Percentiles rank a stretch among this genome's conserved stretches.
Evolutionary conservation across 78 protist species (phyloP).

Genomic region (Cavenderia fasciculata): DNA sequence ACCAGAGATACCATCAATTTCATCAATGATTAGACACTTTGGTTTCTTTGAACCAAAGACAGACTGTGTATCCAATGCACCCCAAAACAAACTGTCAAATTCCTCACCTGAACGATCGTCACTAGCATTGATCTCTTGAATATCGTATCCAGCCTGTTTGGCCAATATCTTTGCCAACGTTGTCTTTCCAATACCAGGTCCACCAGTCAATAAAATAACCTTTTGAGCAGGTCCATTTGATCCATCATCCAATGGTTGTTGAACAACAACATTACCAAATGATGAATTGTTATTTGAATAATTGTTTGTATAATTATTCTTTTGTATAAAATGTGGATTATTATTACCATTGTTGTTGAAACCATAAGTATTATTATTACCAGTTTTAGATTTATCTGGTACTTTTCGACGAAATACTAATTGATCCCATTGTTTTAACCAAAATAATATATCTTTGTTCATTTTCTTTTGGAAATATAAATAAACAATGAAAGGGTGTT

Average conservation of each 20-base stretch:
- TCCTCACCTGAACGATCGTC: conserved; percentile 77
- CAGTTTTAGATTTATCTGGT: background rate
- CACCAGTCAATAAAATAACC: conserved; percentile 88
- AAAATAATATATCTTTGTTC: conserved; percentile 41
- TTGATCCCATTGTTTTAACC: conserved; percentile 60
- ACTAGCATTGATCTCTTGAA: conserved; percentile 84
- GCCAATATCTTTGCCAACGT: conserved; percentile 93
- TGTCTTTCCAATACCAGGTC: conserved; percentile 96
- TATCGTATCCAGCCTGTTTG: conserved; percentile 81
- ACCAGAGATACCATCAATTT: conserved; percentile 90
- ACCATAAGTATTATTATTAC: background rate
- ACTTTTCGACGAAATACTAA: conserved; percentile 41
- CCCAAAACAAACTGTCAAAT: conserved; percentile 30
- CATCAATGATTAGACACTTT: conserved; percentile 87
- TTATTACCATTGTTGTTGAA: background rate
- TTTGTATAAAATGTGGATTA: background rate
- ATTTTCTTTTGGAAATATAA: too few species aligned
- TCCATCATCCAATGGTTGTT: conserved; percentile 24
- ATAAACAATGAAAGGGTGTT: background rate
- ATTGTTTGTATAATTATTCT: background rate
- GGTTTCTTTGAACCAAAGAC: conserved; percentile 52
- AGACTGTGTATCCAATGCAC: conserved; percentile 63
- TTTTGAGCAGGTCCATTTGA: background rate
- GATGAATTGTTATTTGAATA: background rate
- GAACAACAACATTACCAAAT: background rate